Conservation (phyloP, 2,329 filamentous ascomycete genomes). For the Xylariaceae sp. region DNA sequence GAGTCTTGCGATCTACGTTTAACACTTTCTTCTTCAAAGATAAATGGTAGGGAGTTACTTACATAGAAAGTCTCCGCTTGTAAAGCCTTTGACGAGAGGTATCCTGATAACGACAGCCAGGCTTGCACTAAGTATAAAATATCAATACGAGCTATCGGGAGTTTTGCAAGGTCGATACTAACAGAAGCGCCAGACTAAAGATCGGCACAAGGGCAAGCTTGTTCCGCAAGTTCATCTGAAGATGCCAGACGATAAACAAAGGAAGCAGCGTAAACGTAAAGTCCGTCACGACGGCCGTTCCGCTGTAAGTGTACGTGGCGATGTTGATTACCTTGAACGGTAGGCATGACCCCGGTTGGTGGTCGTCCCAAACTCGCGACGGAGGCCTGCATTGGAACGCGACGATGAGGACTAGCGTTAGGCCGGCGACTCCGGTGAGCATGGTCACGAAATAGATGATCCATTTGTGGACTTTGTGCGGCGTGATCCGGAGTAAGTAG, state of each 20-base stretch:
- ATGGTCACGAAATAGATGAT: background rate
- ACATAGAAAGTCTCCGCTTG: background rate
- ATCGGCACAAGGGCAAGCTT: background rate
- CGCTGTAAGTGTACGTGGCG: background rate
- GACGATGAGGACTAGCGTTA: background rate
- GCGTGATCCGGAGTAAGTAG: background rate
- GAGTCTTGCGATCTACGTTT: background rate
- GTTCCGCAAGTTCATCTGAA: background rate
- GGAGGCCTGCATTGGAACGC: background rate
- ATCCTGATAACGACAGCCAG: background rate
- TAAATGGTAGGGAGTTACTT: background rate
- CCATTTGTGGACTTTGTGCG: background rate
- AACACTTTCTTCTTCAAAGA: background rate
- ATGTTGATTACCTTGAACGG: background rate
- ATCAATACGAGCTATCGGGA: background rate
- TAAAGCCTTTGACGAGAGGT: background rate
- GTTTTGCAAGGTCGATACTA: background rate
- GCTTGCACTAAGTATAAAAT: background rate
- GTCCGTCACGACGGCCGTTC: background rate
- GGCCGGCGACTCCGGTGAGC: background rate
- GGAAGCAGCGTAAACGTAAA: background rate
- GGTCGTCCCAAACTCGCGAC: background rate
- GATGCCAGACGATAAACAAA: background rate
- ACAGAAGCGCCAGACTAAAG: background rate
- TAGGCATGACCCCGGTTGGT: background rate